Evolutionary conservation across 139 green algal species (phyloP), one percentile per base, ranked within the genome.

Genomic region (Dunaliella sp.): DNA sequence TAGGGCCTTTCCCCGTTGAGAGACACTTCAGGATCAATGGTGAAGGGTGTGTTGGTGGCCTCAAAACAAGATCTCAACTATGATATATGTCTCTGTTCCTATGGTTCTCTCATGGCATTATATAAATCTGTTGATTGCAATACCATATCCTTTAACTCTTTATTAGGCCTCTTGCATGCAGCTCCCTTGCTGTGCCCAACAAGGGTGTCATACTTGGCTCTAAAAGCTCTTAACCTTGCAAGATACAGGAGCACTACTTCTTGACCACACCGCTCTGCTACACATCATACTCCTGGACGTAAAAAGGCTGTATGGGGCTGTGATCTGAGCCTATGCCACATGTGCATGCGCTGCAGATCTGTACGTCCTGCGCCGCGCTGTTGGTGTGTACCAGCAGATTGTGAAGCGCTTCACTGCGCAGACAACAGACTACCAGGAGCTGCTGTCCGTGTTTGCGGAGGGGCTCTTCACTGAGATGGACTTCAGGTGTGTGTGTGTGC

Each of bases 391-490:
- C 80, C 93, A 98, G 91, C 85, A 89, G 77, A 82, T 98, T 3
- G 91, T 98, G 2, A 90, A 92, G 76, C 38, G 81, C n/a, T 96
- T 96, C 88, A 94, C 94, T 2, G 91, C 94, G 0, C 94, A 98
- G 88, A 95, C 92, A 31, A 97, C 95, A 1, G 96, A 98, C 93
- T 97, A 98, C 90, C 94, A 96, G 89, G 65, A 89, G 82, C 91
- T 97, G 85, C 86, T 97, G 78, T 94, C 89, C 59, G 96, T 93
- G 3, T 97, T 96, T 89, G 94, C 94, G 0, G 94, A 96, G 90
- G 93, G 94, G 1, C 94, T 97, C 57, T 98, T 96, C 88, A 96
- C 95, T 25, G 96, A 98, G 90, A 93, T 98, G 88, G 96, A 99
- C 89, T 99, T 98, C 90, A 77, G 93, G 30, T 97, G 97, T 76